Evolutionary conservation across 345 rosid species (phyloP), one percentile per base, ranked within the genome.

Genomic region (Acer negundo): DNA sequence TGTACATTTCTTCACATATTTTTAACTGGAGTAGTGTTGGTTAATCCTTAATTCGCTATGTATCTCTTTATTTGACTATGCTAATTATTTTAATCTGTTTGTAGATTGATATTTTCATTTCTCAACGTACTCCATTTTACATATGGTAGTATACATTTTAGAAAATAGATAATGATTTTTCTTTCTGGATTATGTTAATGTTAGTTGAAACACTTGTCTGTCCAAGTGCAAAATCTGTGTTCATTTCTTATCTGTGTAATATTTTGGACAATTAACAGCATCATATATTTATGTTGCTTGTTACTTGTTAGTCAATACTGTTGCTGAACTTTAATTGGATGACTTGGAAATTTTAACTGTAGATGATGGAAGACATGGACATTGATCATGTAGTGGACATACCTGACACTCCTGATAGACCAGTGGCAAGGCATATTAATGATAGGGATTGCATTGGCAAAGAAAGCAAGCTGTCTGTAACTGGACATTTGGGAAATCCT

Each of bases 371-470:
- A 70, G 90, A 92, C 61, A 74, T 83, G 90, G 92, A 93, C 73
- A 78, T 86, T 83, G 96, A 95, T 66, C 79, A 76, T 72, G 79
- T 91, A 19, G 78, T 84, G 51, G 92, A 84, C 24, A 79, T 92
- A 75, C 98, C 93, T 24, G 96, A 95, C 72, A 91, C 96, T 75
- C 99, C 99, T 62, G 98, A 95, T 69, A 92, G 97, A 77, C 31
- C 83, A 1, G 80, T 70, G 53, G 73, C 82, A 3, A 81, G 75
- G 65, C 40, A 28, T 73, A 56, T 80, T 22, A 59, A 67, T 40
- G 28, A 69, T 77, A 59, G 80, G 66, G 84, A 81, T 66, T 72
- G 19, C 70, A 69, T 67, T 72, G 82, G 85, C 75, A 86, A 73
- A 73, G 82, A 77, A 10, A 85, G 56, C 72, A 83, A 80, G 77